Percentiles rank a stretch among this genome's conserved stretches.
phyloP scores from a whole-genome alignment of 495 filamentous ascomycete genomes.

The Cercophora sp. region DNA sequence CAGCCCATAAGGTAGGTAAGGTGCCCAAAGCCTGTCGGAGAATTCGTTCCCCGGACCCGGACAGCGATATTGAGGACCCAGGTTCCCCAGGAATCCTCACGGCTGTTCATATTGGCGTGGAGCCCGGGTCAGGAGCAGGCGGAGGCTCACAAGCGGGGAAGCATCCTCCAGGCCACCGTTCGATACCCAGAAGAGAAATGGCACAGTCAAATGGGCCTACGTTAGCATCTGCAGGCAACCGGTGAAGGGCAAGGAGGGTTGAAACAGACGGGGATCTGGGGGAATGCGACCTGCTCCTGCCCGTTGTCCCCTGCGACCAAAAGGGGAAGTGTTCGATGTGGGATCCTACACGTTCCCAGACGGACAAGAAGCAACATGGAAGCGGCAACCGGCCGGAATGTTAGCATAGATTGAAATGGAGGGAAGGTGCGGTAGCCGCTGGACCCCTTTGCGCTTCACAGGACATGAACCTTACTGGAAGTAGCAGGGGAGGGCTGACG shows the following conservation, averaged over 20 bases:
- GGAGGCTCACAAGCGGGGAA: slow-evolving; percentile 4
- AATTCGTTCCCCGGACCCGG: slow-evolving; percentile 13
- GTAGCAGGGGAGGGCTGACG: no score
- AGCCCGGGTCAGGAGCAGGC: neutral
- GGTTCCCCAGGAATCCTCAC: slow-evolving; percentile 10
- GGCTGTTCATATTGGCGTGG: slow-evolving; percentile 6
- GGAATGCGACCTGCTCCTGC: neutral
- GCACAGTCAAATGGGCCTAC: neutral
- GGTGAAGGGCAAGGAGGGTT: neutral
- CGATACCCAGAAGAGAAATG: neutral
- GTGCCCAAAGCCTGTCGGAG: slow-evolving; percentile 4
- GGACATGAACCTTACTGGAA: no score
- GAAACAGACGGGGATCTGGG: slow-evolving; percentile 2
- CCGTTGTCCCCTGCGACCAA: no score
- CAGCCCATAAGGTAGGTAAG: neutral
- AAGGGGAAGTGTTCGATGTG: no score
- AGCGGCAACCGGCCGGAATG: neutral
- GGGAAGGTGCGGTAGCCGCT: neutral
- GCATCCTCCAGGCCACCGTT: slow-evolving; percentile 1
- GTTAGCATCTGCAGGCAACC: neutral
- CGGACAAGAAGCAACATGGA: neutral
- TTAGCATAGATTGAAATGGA: neutral
- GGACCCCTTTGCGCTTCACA: no score
- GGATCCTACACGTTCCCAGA: neutral
- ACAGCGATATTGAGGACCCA: slow-evolving; percentile 11